These are phyloP conservation scores for Kwoniella shandongensis DNA, from an alignment of 768 basidiomycete species.

Conservation along the genomic window DNA sequence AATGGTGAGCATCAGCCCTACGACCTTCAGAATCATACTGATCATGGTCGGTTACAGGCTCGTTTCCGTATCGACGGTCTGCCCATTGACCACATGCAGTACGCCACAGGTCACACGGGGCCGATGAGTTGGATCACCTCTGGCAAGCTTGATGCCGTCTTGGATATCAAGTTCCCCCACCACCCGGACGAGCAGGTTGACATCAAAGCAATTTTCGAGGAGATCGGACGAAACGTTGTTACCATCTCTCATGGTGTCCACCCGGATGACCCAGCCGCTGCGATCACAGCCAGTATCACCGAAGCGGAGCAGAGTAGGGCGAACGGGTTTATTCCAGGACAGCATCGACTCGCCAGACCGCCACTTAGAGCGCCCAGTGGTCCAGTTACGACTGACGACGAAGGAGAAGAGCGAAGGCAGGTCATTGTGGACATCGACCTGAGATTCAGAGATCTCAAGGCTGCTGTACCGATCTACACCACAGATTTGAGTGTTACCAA, in stretches of 20 bases:
- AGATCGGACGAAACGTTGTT: slow-evolving; percentile 83
- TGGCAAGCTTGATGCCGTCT: slow-evolving; percentile 92
- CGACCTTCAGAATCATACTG: slow-evolving; percentile 2
- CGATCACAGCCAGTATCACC: slow-evolving; percentile 17
- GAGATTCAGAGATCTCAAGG: slow-evolving; percentile 91
- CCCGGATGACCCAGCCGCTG: slow-evolving; percentile 29
- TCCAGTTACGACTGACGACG: slow-evolving; percentile 25
- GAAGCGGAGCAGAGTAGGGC: slow-evolving; percentile 23
- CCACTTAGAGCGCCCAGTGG: slow-evolving; percentile 70
- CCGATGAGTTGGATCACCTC: slow-evolving; percentile 98
- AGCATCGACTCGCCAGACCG: slow-evolving; percentile 80
- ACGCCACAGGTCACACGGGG: slow-evolving; percentile 72
- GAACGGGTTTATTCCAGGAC: slow-evolving; percentile 80
- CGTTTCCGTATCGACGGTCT: slow-evolving; percentile 96
- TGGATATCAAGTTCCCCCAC: slow-evolving; percentile 95
- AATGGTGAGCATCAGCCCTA: slow-evolving; percentile 63
- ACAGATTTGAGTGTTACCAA: slow-evolving; percentile 86
- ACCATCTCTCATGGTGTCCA: slow-evolving; percentile 49
- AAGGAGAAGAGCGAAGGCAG: slow-evolving; percentile 35
- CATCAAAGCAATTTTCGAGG: slow-evolving; percentile 79
- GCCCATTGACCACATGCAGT: slow-evolving; percentile 90
- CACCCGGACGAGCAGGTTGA: slow-evolving; percentile 68
- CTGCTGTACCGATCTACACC: slow-evolving; percentile 88
- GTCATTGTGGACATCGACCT: slow-evolving; percentile 82
- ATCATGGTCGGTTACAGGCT: slow-evolving; percentile 59